Base-by-base conservation (phyloP, 805 yeast species). In the Yamadazyma paraphyllophila region DNA sequence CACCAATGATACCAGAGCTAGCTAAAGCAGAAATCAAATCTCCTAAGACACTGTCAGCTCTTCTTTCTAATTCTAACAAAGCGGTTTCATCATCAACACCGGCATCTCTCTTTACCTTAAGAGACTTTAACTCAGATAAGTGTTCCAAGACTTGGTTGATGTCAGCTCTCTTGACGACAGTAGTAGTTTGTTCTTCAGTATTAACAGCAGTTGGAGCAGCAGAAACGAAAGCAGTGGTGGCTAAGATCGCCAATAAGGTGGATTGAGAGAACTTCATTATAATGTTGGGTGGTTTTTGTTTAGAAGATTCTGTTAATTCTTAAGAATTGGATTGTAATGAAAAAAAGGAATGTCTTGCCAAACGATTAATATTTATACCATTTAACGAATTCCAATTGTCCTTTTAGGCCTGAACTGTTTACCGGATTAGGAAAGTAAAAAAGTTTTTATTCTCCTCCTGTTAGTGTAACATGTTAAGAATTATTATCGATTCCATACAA, bases 191-290 rank as follows among this genome's bases (percentile, higher is more conserved):
- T 12, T 31, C 7, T 12, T 27, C 36, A 15, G 29, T 36, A 15
- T 39, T 17, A 13, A 53, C 46, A 40, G 56, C 47, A 42, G 58
- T 41, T 53, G 66, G 67, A 26, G 73, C 71, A 44, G 75, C 71
- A 40, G 57, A 52, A 29, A 65, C 74, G 39, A 64, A 52, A 26
- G 72, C 59, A 32, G 67, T 48, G 30, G 75, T 38, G 45, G 71
- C 73, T 55, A 69, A 62, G 50, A 71, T 56, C 45, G 75, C 73
- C 49, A 69, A 56, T 43, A 65, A 58, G 39, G 76, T 62, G 39
- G 75, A 56, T 37, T 68, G 59, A 32, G 75, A 57, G 36, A 71
- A 65, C 62, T 69, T 71, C 77, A 71, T 71, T 55, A 17, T 30
- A 14, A 7, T 32, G 10, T 37, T 37, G 8, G 10, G 20, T 17